phyloP scores from a whole-genome alignment of 2,329 filamentous ascomycete species.

The Fusarium xyrophilum region DNA sequence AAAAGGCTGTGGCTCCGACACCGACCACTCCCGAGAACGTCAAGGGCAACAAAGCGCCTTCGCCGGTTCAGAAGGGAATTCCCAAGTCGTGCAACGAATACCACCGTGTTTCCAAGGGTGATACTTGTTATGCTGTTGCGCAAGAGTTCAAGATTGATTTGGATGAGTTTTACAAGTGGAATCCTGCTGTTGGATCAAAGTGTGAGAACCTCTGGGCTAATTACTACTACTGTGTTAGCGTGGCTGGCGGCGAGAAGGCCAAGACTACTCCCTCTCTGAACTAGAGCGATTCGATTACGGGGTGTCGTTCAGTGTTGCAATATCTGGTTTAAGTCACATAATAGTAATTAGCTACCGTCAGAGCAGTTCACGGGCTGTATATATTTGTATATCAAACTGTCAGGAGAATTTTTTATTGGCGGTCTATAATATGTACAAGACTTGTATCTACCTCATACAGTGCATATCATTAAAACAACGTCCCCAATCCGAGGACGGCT shows the following conservation, averaged over 20 bases:
- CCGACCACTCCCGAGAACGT: not conserved
- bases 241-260: not conserved
- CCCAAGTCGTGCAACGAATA: not conserved
- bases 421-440: not conserved
- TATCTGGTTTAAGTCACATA: rapidly evolving
- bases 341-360: not conserved
- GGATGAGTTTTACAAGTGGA: not conserved
- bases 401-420: not conserved
- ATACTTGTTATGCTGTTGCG: not conserved
- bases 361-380: rapidly evolving
- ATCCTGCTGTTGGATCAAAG: not conserved
- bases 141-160: not conserved
- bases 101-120: not conserved
- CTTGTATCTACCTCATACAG: rapidly evolving
- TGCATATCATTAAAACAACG: not conserved
- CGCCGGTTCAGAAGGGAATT: not conserved
- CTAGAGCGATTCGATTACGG: not conserved
- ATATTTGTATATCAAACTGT: not conserved
- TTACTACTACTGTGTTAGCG: not conserved
- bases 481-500: not conserved
- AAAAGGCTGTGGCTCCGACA: not conserved
- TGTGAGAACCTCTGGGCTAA: not conserved
- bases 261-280: not conserved
- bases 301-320: rapidly evolving
- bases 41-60: not conserved